Evolutionary conservation across 2,329 filamentous ascomycete species (phyloP).

Genomic region (Alternaria conjuncta): DNA sequence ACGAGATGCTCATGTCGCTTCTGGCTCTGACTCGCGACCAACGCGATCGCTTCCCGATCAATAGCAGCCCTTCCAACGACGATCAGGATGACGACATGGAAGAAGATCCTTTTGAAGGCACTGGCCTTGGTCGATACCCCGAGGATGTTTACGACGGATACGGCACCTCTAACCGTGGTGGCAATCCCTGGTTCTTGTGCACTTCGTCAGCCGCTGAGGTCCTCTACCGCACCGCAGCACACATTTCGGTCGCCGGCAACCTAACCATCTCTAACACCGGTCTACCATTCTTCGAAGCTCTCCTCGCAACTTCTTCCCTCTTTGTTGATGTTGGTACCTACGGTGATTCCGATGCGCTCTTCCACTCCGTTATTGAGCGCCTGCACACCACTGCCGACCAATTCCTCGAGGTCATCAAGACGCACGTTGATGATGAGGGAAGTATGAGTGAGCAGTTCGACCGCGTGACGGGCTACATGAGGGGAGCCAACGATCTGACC

Average conservation of each 20-base stretch:
- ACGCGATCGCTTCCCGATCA: slow-evolving; percentile 48
- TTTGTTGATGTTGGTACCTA: slow-evolving; percentile 33
- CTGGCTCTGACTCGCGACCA: slow-evolving; percentile 46
- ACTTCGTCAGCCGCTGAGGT: slow-evolving; percentile 51
- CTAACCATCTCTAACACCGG: slow-evolving; percentile 41
- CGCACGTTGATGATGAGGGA: slow-evolving; percentile 48
- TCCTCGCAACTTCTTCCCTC: slow-evolving; percentile 38
- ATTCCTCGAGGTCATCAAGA: slow-evolving; percentile 51
- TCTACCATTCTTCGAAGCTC: slow-evolving; percentile 47
- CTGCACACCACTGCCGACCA: slow-evolving; percentile 48
- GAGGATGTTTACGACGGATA: slow-evolving; percentile 53
- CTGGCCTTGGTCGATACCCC: slow-evolving; percentile 52
- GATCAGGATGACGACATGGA: slow-evolving; percentile 16
- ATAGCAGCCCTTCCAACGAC: slow-evolving; percentile 28
- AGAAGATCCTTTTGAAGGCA: slow-evolving; percentile 32
- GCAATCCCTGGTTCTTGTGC: slow-evolving; percentile 55
- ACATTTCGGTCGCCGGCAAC: slow-evolving; percentile 32
- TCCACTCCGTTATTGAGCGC: slow-evolving; percentile 38
- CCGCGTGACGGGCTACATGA: slow-evolving; percentile 47
- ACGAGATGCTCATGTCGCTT: slow-evolving; percentile 48
- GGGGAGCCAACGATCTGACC: slow-evolving; percentile 52
- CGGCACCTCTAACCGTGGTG: slow-evolving; percentile 33
- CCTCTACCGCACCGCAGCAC: slow-evolving; percentile 46
- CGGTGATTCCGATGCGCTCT: slow-evolving; percentile 32
- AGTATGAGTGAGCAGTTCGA: slow-evolving; percentile 55